Base-by-base conservation (phyloP, 108 stramenopile genomes). In the Schizochytrium sp. region DNA sequence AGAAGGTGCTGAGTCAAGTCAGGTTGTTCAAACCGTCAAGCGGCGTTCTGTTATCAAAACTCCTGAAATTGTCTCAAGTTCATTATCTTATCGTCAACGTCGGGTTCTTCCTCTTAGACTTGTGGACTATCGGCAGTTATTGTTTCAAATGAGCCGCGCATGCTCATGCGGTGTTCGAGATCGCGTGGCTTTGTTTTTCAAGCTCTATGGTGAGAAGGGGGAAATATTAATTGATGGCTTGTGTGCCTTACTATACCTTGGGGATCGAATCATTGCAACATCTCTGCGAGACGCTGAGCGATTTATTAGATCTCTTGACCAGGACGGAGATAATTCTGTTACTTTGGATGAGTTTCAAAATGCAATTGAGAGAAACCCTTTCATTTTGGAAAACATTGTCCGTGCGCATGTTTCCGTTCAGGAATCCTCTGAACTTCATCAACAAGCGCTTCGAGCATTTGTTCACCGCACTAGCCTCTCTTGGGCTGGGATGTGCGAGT, bases 221-320 rank as follows among this genome's bases (percentile, higher is more conserved):
- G 76, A 55, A 53, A 55, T 83, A 10, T 83, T 53, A n/a, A 83
- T 83, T 42, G 50, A 83, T 10, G 76, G 76, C 13, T n/a, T 83
- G 10, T 83, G 76, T 40, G 76, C 76, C 17, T 28, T 83, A 40
- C 53, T 83, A 28, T 83, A 83, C 76, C 53, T 49, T 13, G 76
- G 76, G 15, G 76, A 83, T 83, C 47, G 76, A n/a, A 10, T 83
- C n/a, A 53, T 83, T 56, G 76, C 76, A 47, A 38, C 76, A n/a
- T 83, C 76, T n/a, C 40, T 83, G 76, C 50, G 55, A n/a, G 76
- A 83, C 5, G 76, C 76, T 10, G 76, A 83, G 53, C 76, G 53
- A 5, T 83, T 83, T 53, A 55, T 83, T 0, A 47, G 76, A 8
- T 55, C 50, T 1, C 38, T 83, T 1, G 76, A 83, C 28, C 50